Evolutionary conservation across 1,139 yeast species (phyloP), one percentile per base, ranked within the genome.

Genomic region (Blastobotrys illinoisensis): DNA sequence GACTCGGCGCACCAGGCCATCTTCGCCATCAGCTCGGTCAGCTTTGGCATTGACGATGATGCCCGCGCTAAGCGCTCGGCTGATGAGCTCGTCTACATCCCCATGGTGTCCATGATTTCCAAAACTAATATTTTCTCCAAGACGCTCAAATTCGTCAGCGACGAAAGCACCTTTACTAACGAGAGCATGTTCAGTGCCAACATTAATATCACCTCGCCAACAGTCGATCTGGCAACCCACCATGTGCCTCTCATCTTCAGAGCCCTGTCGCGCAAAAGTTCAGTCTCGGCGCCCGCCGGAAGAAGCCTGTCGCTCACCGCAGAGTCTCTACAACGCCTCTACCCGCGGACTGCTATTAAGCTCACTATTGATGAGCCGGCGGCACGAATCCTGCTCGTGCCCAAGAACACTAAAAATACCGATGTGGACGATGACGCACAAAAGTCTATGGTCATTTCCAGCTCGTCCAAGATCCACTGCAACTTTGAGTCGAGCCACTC

Each of bases 1-100:
- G 74, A 71, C 47, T 59, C 64, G 21, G 76, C 77, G 5, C 78
- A 74, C 57, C 78, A 74, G 59, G 72, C 74, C 3, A 67, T 73
- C 11, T 60, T 71, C 53, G 63, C 74, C 9, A 60, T 71, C 9
- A 67, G 72, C n/a, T 70, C 76, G 6, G 54, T 71, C 43, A 66
- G 69, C 18, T 59, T 72, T 46, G 75, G 73, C 7, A 50, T 63
- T n/a, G 62, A 60, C 28, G 57, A 59, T 14, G 59, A 54, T n/a
- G 49, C 28, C 18, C 49, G 49, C 3, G 11, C 46, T 2, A 32
- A 43, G n/a, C 44, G 47, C 13, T 53, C 60, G n/a, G 71, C 69
- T 48, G 74, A 72, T 48, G 76, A 74, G 55, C 57, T 74, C 7
- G 59, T 73, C 7, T 73, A 73, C 54, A 63, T 73, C 13, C 78